Percentiles rank a stretch among this genome's conserved stretches.
These are phyloP conservation scores for Kalanchoe fedtschenkoi DNA, from an alignment of 164 flowering plant genomes.

Conservation along the genomic window DNA sequence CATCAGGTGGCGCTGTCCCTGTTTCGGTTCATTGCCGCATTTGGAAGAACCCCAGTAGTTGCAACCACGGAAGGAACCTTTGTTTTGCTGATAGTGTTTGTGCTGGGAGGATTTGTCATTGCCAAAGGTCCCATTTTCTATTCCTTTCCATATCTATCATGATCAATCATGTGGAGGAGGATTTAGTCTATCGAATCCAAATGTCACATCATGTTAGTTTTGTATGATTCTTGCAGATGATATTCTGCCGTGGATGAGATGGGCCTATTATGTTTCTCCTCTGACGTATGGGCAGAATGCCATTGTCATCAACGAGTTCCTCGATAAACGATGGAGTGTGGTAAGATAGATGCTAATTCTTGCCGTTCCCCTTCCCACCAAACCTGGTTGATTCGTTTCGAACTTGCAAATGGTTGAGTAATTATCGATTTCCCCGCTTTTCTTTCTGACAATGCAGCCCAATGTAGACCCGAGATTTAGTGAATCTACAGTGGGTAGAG, in stretches of 20 bases:
- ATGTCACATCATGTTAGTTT: not conserved
- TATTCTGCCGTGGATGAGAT: conserved; percentile 43
- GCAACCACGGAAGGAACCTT: conserved; percentile 39
- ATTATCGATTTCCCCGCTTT: no score
- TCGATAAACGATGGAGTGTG: conserved; percentile 43
- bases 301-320: conserved; percentile 50
- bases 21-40: conserved; percentile 51
- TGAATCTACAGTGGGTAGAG: conserved; percentile 38
- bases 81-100: conserved; percentile 36
- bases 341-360: conserved; percentile 25
- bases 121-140: conserved; percentile 33
- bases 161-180: not conserved
- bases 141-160: not conserved
- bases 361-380: no score
- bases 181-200: not conserved
- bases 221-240: conserved; percentile 27
- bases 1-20: conserved; percentile 54
- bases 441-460: conserved; percentile 21
- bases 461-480: conserved; percentile 20
- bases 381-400: no score
- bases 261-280: conserved; percentile 58
- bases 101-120: conserved; percentile 53
- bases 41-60: conserved; percentile 48
- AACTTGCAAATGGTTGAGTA: no score
- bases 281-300: conserved; percentile 73